Base-by-base conservation (phyloP, 2,329 filamentous ascomycete species). In the Rhynchosporium secalis region DNA sequence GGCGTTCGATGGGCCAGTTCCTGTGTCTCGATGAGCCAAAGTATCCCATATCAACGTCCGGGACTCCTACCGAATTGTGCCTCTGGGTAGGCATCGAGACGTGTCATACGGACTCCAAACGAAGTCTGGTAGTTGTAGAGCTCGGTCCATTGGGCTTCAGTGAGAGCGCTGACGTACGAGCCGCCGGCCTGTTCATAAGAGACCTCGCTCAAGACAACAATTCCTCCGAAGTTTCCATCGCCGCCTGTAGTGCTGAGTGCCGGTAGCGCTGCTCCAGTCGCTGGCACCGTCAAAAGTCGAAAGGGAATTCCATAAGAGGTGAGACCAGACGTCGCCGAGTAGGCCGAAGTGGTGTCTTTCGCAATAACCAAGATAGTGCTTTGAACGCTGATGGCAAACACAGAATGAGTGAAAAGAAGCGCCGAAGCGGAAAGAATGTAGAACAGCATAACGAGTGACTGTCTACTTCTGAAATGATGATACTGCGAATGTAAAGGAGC, bases 91-190 rank as follows among this genome's bases (percentile, higher is more conserved):
- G 82, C 83, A 70, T 86, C 83, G 28, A 85, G 75, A 58, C 84
- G 81, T 26, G 86, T 82, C 82, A 87, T 82, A 26, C 85, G 78
- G n/a, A 85, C 81, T 40, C 83, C 81, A 66, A 85, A 87, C 31
- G 75, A 73, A 1, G 76, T 76, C 73, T 87, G 85, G 69, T 87
- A 87, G 47, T 77, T 76, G 68, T 83, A 85, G 1, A 87, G 72
- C 48, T 78, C 71, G 40, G 79, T 76, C 83, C 81, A 86, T 75
- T 87, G 85, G 49, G 77, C 78, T 9, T 76, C 70, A 4, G 83
- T 86, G 58, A 87, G 71, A 46, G 68, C 69, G 28, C 55, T 64
- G 72, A 85, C 81, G 38, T 61, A 70, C 6, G 49, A 58, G 26
- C 58, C 64, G 10, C 62, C 31, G 2, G 47, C 52, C 31, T 83